Percentiles rank a stretch among this genome's conserved stretches.
Conservation (phyloP, 805 yeast species). For the Saturnispora ahearnii region DNA sequence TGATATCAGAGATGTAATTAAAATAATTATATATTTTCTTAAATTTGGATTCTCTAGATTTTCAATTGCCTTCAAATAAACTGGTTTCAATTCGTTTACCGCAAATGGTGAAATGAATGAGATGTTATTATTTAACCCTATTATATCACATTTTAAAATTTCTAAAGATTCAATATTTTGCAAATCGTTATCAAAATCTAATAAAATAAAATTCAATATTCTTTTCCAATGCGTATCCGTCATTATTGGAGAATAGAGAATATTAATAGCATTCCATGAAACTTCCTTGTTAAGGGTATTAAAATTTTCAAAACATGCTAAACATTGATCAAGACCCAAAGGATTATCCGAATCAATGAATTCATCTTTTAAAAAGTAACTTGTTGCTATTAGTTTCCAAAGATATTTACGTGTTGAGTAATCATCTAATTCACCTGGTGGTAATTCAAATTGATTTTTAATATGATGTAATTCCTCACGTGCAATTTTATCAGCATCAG, state of each 20-base stretch:
- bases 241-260: conserved; percentile 2
- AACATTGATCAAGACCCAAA: conserved; percentile 1
- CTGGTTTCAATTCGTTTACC: background rate
- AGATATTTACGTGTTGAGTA: conserved; percentile 6
- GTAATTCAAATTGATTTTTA: background rate
- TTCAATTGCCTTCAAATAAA: background rate
- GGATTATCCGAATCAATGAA: background rate
- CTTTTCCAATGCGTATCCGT: background rate
- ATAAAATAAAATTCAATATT: background rate
- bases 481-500: background rate
- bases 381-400: conserved; percentile 7
- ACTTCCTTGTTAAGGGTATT: background rate
- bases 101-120: background rate
- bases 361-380: background rate
- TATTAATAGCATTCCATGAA: conserved; percentile 6
- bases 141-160: background rate
- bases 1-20: background rate
- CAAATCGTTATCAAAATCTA: background rate
- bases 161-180: background rate
- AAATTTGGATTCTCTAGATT: background rate
- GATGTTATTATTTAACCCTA: conserved; percentile 2
- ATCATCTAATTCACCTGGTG: background rate
- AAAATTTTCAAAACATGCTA: background rate
- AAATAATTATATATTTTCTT: background rate
- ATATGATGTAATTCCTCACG: conserved; percentile 3